phyloP scores from a whole-genome alignment of 108 stramenopile genomes.

The Cyclostephanos tholiformis region DNA sequence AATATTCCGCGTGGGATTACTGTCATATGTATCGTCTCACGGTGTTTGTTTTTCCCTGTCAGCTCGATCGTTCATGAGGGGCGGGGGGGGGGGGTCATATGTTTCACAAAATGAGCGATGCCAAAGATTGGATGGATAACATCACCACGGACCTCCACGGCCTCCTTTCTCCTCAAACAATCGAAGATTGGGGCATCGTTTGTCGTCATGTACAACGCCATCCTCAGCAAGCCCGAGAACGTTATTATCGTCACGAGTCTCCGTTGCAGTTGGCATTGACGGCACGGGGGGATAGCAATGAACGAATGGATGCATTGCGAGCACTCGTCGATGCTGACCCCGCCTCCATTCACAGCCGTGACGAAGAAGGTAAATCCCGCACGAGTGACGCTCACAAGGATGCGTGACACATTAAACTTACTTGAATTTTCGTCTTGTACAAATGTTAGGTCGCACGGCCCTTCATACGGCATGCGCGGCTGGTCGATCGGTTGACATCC shows the following conservation, averaged over 20 bases:
- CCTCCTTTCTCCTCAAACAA: slow-evolving; percentile 20
- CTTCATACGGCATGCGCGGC: slow-evolving; percentile 43
- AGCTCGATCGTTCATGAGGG: not conserved
- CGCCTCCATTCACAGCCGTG: slow-evolving; percentile 17
- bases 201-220: slow-evolving; percentile 16
- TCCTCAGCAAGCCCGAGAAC: slow-evolving; percentile 18
- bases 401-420: not conserved
- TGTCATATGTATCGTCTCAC: not conserved
- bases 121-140: not conserved
- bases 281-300: slow-evolving; percentile 12
- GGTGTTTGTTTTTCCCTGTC: not conserved
- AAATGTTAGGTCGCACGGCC: slow-evolving; percentile 25
- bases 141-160: slow-evolving; percentile 11
- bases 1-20: not conserved
- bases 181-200: slow-evolving; percentile 22
- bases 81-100: not conserved
- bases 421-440: not conserved
- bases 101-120: slow-evolving; percentile 8
- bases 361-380: slow-evolving; percentile 10
- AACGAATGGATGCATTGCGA: slow-evolving; percentile 31
- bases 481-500: slow-evolving; percentile 25
- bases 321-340: slow-evolving; percentile 28
- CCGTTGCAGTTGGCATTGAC: slow-evolving; percentile 25
- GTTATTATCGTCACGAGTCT: slow-evolving; percentile 32
- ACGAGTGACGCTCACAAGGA: not conserved